These are phyloP conservation scores for Byssochlamys sp. DNA, from an alignment of 2,329 filamentous ascomycete genomes.

Conservation along the genomic window DNA sequence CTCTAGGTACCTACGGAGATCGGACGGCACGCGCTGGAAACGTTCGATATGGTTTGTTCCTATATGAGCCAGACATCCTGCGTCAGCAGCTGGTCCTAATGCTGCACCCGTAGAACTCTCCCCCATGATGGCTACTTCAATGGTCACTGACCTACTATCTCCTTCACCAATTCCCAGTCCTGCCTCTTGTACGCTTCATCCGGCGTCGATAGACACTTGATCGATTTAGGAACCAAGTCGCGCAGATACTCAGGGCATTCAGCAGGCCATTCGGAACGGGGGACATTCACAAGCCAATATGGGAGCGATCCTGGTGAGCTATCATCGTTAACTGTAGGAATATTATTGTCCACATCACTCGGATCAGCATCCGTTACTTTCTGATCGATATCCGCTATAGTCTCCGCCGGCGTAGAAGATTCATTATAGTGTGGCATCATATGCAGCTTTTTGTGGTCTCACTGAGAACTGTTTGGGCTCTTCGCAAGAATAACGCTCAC, in stretches of 20 bases:
- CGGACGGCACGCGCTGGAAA: slow-evolving; percentile 67
- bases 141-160: slow-evolving; percentile 45
- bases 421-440: background rate
- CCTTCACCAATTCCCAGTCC: slow-evolving; percentile 60
- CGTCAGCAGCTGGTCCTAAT: background rate
- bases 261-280: slow-evolving; percentile 48
- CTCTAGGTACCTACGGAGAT: slow-evolving; percentile 66
- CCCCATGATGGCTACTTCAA: background rate
- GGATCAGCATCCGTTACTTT: slow-evolving; percentile 11
- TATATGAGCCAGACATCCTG: slow-evolving; percentile 15
- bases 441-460: background rate
- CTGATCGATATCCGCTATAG: slow-evolving; percentile 9
- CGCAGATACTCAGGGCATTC: slow-evolving; percentile 64
- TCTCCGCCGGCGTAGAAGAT: background rate
- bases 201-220: slow-evolving; percentile 57
- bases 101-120: background rate
- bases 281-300: slow-evolving; percentile 79
- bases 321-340: background rate
- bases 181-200: slow-evolving; percentile 56
- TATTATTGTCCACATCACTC: background rate
- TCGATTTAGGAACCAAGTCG: slow-evolving; percentile 58
- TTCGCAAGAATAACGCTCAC: too few species aligned
- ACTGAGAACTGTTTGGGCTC: background rate
- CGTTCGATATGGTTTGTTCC: slow-evolving; percentile 59
- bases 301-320: slow-evolving; percentile 34